A percentile compares a stretch with the other conserved stretches of the same genome.
Evolutionary conservation across 164 flowering plant species (phyloP).

Genomic region (Platanus orientalis): DNA sequence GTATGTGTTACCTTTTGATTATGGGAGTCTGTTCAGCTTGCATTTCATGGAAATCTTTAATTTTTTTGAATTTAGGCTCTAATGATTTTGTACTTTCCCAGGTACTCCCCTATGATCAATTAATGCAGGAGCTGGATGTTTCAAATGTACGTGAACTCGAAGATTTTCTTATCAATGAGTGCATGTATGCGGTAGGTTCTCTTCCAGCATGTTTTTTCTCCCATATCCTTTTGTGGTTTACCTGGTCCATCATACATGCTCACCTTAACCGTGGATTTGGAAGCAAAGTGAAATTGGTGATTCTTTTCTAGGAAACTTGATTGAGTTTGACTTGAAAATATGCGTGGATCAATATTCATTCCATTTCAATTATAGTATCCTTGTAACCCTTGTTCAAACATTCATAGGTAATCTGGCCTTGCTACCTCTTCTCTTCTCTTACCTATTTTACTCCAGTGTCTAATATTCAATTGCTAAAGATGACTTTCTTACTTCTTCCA

Average conservation of each 20-base stretch:
- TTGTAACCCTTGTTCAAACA: no score
- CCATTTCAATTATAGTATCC: no score
- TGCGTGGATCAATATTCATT: no score
- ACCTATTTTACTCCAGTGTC: no score
- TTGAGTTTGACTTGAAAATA: no score
- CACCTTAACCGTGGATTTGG: background rate
- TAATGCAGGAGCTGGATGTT: constrained; percentile 87
- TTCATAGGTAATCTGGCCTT: no score
- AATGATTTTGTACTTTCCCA: constrained; percentile 19
- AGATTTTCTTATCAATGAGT: constrained; percentile 95
- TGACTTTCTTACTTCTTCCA: no score
- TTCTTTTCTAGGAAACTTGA: background rate
- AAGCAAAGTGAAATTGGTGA: constrained; percentile 2
- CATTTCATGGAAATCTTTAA: background rate
- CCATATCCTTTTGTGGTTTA: no score
- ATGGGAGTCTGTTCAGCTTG: background rate
- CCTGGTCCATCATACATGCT: background rate
- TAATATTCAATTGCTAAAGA: no score
- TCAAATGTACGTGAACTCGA: constrained; percentile 95
- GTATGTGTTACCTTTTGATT: background rate
- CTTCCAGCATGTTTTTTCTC: background rate
- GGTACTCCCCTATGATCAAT: constrained; percentile 86
- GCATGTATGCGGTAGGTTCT: constrained; percentile 93
- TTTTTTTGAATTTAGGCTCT: background rate
- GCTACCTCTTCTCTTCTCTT: no score